Evolutionary conservation across 306 rosid species (phyloP).

Genomic region (Pterocarpus macrocarpus): DNA sequence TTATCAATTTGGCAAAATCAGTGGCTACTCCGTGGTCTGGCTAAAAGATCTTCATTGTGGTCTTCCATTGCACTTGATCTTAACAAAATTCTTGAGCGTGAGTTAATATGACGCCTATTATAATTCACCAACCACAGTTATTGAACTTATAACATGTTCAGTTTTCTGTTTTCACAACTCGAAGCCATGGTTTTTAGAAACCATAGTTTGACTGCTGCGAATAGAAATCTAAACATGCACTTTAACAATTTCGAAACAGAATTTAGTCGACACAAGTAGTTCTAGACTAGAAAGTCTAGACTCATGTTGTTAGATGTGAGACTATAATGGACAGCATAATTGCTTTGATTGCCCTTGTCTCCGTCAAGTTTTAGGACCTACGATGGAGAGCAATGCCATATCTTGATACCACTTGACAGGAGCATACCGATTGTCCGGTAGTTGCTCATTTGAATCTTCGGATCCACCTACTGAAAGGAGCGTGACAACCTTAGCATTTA

Average conservation of each 20-base stretch:
- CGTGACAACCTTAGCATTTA: not conserved
- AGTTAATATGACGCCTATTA: not conserved
- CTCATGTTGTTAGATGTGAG: not conserved
- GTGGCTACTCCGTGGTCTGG: too few species aligned
- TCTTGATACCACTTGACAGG: not conserved
- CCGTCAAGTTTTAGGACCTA: not conserved
- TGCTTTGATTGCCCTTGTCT: not conserved
- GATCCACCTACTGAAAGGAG: not conserved
- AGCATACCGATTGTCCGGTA: not conserved
- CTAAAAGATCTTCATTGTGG: too few species aligned
- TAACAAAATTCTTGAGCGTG: not conserved
- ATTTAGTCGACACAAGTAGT: conserved; percentile 1
- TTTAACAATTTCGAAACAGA: too few species aligned
- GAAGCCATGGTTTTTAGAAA: too few species aligned
- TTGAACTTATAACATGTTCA: too few species aligned
- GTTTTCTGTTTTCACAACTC: too few species aligned
- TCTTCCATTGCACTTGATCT: too few species aligned
- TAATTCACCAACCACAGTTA: too few species aligned
- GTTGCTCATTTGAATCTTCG: not conserved
- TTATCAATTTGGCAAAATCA: too few species aligned
- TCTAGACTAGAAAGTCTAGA: not conserved
- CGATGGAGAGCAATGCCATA: not conserved
- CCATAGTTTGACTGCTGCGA: too few species aligned
- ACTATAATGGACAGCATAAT: conserved; percentile 6
- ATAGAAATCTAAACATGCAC: too few species aligned